These are phyloP conservation scores for Globisporangium okanoganense DNA, from an alignment of 352 stramenopile genomes.

Conservation along the genomic window DNA sequence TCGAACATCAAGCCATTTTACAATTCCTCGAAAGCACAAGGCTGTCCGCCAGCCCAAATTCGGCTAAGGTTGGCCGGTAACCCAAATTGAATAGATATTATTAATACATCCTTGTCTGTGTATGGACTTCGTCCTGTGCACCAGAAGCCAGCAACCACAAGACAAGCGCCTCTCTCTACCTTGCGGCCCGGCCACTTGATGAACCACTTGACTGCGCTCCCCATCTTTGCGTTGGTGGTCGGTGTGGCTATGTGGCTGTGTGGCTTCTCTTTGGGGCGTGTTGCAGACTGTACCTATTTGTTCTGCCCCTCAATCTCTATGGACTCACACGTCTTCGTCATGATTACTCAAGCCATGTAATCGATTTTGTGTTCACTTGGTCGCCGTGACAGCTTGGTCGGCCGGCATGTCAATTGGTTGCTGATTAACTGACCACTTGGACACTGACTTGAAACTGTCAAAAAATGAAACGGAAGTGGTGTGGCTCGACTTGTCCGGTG, in stretches of 20 bases:
- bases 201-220: neutral
- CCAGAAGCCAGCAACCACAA: no score
- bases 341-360: neutral
- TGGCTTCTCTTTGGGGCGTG: neutral
- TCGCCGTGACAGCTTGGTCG: no score
- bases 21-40: neutral
- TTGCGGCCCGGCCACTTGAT: neutral
- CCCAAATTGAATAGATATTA: neutral
- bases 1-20: conserved; percentile 14
- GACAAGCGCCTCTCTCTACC: neutral
- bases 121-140: neutral
- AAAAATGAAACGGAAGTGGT: neutral
- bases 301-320: neutral
- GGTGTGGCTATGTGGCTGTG: neutral
- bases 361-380: neutral
- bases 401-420: neutral
- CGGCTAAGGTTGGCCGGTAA: no score
- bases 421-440: neutral
- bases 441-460: conserved; percentile 1
- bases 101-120: neutral
- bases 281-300: neutral
- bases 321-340: neutral
- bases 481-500: neutral
- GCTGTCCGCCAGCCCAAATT: no score
- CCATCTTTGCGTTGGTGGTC: neutral